Conservation (phyloP, 2,329 filamentous ascomycete genomes). For the Canariomyces notabilis region DNA sequence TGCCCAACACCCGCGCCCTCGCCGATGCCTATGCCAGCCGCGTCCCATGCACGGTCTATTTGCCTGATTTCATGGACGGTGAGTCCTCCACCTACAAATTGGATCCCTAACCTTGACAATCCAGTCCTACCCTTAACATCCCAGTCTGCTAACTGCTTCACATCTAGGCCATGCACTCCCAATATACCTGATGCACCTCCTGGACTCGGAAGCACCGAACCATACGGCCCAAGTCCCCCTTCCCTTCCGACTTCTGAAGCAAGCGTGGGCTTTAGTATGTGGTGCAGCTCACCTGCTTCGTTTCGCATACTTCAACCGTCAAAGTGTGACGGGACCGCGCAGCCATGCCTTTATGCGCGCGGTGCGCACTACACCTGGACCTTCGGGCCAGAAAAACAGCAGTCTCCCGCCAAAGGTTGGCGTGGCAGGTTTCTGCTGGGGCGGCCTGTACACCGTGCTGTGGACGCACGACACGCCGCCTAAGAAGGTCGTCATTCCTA, state of each 20-base stretch:
- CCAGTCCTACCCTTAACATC: constrained; percentile 2
- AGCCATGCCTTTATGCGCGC: constrained; percentile 34
- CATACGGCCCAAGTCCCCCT: background rate
- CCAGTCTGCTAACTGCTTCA: background rate
- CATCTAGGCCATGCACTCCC: constrained; percentile 11
- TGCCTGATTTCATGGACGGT: constrained; percentile 50
- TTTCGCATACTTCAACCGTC: constrained; percentile 13
- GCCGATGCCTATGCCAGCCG: constrained; percentile 45
- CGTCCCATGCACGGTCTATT: constrained; percentile 40
- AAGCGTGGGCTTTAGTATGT: background rate
- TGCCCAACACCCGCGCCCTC: constrained; percentile 44
- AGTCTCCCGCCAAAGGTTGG: constrained; percentile 39
- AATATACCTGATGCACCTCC: background rate
- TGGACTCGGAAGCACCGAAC: constrained; percentile 6
- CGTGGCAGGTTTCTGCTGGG: constrained; percentile 51
- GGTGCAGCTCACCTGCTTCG: constrained; percentile 1
- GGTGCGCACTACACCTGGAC: constrained; percentile 20
- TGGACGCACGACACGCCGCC: constrained; percentile 33
- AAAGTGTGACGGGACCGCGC: constrained; percentile 24
- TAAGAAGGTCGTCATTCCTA: constrained; percentile 8
- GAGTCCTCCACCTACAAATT: background rate
- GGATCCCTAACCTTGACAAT: background rate
- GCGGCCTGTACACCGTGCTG: constrained; percentile 40
- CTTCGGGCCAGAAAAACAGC: constrained; percentile 12
- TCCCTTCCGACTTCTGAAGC: background rate